phyloP scores from a whole-genome alignment of 352 stramenopile genomes.

The Phytophthora citricola region DNA sequence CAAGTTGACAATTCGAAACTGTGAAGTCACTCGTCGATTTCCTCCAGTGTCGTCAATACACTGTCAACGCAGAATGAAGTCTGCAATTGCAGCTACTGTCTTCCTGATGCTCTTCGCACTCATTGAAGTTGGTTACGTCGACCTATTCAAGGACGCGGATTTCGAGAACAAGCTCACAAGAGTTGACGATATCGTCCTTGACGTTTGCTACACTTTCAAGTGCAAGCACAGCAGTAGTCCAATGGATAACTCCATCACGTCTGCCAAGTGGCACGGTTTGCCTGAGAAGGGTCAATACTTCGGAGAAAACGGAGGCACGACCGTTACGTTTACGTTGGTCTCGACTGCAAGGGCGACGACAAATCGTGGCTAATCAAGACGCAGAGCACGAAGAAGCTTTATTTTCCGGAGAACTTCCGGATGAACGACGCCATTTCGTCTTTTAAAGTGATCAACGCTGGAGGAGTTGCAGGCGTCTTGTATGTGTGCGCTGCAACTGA shows the following conservation, averaged over 20 bases:
- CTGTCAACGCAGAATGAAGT: not conserved
- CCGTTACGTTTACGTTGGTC: conserved; percentile 12
- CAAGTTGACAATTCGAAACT: not conserved
- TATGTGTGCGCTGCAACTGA: not conserved
- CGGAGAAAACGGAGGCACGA: not conserved
- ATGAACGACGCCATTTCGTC: conserved; percentile 23
- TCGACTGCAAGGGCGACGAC: conserved; percentile 1
- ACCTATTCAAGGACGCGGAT: conserved; percentile 9
- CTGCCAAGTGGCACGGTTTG: conserved; percentile 15
- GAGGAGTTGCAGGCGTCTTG: conserved; percentile 4
- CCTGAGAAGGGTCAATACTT: conserved; percentile 7
- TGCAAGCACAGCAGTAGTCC: not conserved
- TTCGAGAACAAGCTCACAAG: conserved; percentile 11
- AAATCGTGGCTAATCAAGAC: conserved; percentile 17
- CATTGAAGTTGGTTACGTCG: conserved; percentile 12
- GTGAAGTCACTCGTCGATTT: not conserved
- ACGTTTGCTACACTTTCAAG: conserved; percentile 20
- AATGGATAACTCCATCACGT: conserved; percentile 12
- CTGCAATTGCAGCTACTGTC: not conserved
- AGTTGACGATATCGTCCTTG: conserved; percentile 6
- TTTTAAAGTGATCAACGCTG: conserved; percentile 15
- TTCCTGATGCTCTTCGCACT: not conserved
- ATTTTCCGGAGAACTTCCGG: conserved; percentile 15
- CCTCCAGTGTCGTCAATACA: not conserved
- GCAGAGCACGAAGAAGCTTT: conserved; percentile 16